Conservation (phyloP, 108 stramenopile species). For the Epithemia pelagica region DNA sequence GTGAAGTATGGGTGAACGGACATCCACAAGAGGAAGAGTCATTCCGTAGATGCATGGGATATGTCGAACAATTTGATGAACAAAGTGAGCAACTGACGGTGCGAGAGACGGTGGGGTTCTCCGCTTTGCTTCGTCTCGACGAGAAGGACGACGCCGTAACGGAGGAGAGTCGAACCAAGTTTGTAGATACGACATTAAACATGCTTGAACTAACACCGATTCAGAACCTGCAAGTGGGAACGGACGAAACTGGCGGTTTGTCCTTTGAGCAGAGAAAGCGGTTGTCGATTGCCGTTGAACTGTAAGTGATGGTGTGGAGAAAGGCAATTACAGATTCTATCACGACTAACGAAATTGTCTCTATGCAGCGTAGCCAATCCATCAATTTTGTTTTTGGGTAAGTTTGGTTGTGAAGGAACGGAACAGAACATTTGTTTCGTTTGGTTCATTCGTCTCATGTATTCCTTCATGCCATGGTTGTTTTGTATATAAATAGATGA, state of each 20-base stretch:
- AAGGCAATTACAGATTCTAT: no score
- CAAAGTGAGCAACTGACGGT: conserved; percentile 77
- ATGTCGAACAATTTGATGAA: conserved; percentile 86
- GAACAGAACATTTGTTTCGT: no score
- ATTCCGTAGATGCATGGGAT: conserved; percentile 67
- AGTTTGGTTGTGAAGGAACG: no score
- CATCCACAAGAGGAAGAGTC: conserved; percentile 54
- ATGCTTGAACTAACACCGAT: conserved; percentile 78
- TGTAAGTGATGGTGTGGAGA: conserved; percentile 20
- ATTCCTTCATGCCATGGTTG: no score
- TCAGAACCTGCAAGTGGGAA: conserved; percentile 59
- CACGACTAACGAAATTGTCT: no score
- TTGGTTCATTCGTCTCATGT: no score
- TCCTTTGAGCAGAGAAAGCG: conserved; percentile 71
- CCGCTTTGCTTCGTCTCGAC: conserved; percentile 72
- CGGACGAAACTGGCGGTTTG: conserved; percentile 51
- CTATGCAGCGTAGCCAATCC: conserved; percentile 40
- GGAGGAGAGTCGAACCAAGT: conserved; percentile 30
- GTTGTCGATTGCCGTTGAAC: conserved; percentile 65
- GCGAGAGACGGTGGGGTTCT: conserved; percentile 78
- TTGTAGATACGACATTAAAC: conserved; percentile 62
- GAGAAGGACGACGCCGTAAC: conserved; percentile 34
- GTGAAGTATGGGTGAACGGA: conserved; percentile 81
- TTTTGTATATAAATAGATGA: conserved; percentile 51
- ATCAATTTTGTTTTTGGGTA: conserved; percentile 37